Conservation (phyloP, 345 rosid genomes). For the Populus simonii region DNA sequence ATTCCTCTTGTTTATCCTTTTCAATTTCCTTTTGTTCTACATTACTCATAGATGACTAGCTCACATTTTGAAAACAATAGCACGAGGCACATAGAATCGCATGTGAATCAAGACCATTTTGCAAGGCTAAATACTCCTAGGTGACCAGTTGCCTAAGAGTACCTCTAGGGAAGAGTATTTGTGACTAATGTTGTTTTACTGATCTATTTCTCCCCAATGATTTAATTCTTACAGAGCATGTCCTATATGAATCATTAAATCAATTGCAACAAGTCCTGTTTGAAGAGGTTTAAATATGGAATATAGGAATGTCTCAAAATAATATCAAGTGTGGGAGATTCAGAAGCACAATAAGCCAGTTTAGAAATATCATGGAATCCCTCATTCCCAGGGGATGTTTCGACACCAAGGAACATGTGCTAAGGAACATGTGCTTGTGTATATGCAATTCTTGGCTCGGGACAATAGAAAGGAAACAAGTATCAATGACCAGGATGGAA, state of each 20-base stretch:
- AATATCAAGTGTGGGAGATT: not conserved
- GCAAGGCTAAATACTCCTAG: slow-evolving; percentile 8
- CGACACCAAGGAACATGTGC: not conserved
- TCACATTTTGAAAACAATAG: not conserved
- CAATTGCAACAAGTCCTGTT: not conserved
- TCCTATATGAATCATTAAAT: not conserved
- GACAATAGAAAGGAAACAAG: not conserved
- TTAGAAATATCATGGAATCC: not conserved
- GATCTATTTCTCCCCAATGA: not conserved
- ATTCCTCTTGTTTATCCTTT: not conserved
- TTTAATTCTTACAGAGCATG: not conserved
- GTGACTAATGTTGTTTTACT: not conserved
- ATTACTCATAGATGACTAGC: not conserved
- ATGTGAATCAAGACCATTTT: not conserved
- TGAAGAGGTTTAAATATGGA: not conserved
- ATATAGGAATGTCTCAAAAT: not conserved
- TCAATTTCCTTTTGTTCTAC: not conserved
- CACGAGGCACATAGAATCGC: not conserved
- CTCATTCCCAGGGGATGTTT: not conserved
- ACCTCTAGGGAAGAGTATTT: not conserved
- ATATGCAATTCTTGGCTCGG: not conserved
- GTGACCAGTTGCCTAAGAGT: not conserved
- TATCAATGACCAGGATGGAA: not conserved
- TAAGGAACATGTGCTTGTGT: not conserved
- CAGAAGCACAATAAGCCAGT: not conserved